phyloP scores from a whole-genome alignment of 805 yeast species.

The Sugiyamaella qingdaonensis region DNA sequence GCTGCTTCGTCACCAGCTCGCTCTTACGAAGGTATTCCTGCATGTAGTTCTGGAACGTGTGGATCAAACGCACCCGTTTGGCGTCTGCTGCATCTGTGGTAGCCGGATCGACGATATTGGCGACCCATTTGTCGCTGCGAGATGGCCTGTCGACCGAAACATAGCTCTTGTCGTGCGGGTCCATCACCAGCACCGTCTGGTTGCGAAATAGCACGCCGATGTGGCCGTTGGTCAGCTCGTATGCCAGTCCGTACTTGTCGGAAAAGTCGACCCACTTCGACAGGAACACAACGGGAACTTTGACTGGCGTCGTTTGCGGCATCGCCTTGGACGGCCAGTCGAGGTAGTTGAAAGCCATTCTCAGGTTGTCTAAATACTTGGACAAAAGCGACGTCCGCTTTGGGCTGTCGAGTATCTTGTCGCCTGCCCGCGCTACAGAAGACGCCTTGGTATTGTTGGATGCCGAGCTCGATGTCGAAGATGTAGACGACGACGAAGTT shows the following conservation, averaged over 20 bases:
- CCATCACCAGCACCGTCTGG: conserved; percentile 71
- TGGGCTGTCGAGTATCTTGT: background rate
- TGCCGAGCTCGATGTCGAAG: background rate
- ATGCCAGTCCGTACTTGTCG: conserved; percentile 91
- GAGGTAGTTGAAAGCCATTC: conserved; percentile 1
- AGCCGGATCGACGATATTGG: conserved; percentile 6
- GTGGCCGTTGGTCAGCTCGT: conserved; percentile 83
- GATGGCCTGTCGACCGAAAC: conserved; percentile 33
- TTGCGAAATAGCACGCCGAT: conserved; percentile 89
- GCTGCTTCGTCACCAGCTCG: conserved; percentile 52
- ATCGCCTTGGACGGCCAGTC: conserved; percentile 1
- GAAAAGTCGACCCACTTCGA: conserved; percentile 98
- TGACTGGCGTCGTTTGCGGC: background rate
- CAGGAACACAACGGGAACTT: conserved; percentile 43
- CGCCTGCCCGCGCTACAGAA: background rate
- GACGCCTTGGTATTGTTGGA: background rate
- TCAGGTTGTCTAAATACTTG: background rate
- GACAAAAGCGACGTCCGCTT: background rate
- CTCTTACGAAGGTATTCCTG: conserved; percentile 72
- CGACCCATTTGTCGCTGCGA: conserved; percentile 4
- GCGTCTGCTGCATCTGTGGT: conserved; percentile 24
- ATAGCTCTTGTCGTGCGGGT: conserved; percentile 41
- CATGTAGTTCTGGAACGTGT: conserved; percentile 89
- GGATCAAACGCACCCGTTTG: conserved; percentile 68
- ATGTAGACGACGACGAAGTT: background rate